Evolutionary conservation across 2,329 filamentous ascomycete genomes (phyloP).

Genomic region (Teratosphaeria zuluensis): DNA sequence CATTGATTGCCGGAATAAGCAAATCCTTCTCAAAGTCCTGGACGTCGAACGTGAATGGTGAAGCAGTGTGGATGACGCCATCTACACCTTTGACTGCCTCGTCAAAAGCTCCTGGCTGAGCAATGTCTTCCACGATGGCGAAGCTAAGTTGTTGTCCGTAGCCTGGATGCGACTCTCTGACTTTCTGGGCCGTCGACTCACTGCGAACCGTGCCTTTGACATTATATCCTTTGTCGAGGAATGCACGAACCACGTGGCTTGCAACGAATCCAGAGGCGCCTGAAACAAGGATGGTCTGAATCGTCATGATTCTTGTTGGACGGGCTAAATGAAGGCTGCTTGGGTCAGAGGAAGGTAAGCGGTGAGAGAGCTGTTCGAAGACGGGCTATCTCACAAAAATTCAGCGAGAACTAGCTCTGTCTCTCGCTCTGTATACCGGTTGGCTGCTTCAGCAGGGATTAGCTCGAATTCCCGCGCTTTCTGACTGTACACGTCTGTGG

Average conservation of each 20-base stretch:
- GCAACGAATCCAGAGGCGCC: slow-evolving; percentile 32
- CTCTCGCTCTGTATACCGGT: too few species aligned
- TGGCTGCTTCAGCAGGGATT: too few species aligned
- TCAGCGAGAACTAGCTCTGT: too few species aligned
- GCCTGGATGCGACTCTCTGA: slow-evolving; percentile 8
- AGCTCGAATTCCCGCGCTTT: too few species aligned
- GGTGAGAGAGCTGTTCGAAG: not conserved
- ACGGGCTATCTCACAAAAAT: too few species aligned
- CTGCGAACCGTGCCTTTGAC: slow-evolving; percentile 31
- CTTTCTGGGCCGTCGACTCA: slow-evolving; percentile 20
- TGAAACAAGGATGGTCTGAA: slow-evolving; percentile 23
- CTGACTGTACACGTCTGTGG: too few species aligned
- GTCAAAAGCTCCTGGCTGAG: slow-evolving; percentile 24
- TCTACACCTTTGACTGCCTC: slow-evolving; percentile 24
- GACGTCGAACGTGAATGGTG: not conserved
- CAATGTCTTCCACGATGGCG: slow-evolving; percentile 25
- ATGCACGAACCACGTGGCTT: slow-evolving; percentile 23
- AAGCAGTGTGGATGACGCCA: slow-evolving; percentile 21
- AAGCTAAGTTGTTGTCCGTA: slow-evolving; percentile 19
- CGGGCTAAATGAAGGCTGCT: not conserved
- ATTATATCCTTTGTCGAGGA: slow-evolving; percentile 27
- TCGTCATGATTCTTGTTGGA: not conserved
- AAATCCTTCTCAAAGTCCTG: not conserved
- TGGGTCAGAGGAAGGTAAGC: not conserved
- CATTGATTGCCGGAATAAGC: not conserved